These are phyloP conservation scores for Cercospora zeina DNA, from an alignment of 2,329 filamentous ascomycete species.

Conservation along the genomic window DNA sequence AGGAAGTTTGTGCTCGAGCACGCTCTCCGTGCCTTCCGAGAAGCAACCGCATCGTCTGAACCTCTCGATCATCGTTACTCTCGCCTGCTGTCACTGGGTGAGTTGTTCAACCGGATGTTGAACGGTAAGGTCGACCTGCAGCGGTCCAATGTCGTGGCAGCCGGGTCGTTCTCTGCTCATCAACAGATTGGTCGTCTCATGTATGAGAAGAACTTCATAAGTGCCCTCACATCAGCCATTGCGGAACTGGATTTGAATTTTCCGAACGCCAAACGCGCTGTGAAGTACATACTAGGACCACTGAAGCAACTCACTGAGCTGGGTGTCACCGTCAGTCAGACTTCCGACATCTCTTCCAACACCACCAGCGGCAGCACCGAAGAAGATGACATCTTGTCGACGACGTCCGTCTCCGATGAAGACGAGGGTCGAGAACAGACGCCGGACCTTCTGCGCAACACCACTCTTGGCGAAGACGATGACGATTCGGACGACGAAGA, in stretches of 20 bases:
- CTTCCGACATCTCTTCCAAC: slow-evolving; percentile 67
- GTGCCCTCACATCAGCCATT: slow-evolving; percentile 84
- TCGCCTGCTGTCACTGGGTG: slow-evolving; percentile 80
- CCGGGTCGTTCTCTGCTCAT: slow-evolving; percentile 55
- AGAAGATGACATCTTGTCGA: slow-evolving; percentile 84
- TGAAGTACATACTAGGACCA: slow-evolving; percentile 93
- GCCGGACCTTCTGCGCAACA: slow-evolving; percentile 94
- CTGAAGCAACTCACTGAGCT: slow-evolving; percentile 84
- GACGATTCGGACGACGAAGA: slow-evolving; percentile 68
- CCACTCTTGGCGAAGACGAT: slow-evolving; percentile 82
- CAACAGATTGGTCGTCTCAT: slow-evolving; percentile 88
- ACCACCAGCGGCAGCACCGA: slow-evolving; percentile 65
- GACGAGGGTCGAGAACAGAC: slow-evolving; percentile 74
- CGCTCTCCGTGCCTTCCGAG: slow-evolving; percentile 85
- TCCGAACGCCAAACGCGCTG: slow-evolving; percentile 85
- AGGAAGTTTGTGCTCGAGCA: slow-evolving; percentile 94
- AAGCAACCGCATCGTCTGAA: slow-evolving; percentile 76
- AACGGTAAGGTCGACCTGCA: slow-evolving; percentile 67
- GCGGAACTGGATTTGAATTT: slow-evolving; percentile 95
- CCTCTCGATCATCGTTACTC: slow-evolving; percentile 82
- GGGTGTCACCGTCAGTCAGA: slow-evolving; percentile 80
- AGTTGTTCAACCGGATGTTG: slow-evolving; percentile 91
- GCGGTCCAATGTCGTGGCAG: slow-evolving; percentile 40
- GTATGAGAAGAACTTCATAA: slow-evolving; percentile 97
- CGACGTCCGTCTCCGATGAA: slow-evolving; percentile 84